phyloP scores from a whole-genome alignment of 2,329 filamentous ascomycete species.

The Penicillium concentricum region DNA sequence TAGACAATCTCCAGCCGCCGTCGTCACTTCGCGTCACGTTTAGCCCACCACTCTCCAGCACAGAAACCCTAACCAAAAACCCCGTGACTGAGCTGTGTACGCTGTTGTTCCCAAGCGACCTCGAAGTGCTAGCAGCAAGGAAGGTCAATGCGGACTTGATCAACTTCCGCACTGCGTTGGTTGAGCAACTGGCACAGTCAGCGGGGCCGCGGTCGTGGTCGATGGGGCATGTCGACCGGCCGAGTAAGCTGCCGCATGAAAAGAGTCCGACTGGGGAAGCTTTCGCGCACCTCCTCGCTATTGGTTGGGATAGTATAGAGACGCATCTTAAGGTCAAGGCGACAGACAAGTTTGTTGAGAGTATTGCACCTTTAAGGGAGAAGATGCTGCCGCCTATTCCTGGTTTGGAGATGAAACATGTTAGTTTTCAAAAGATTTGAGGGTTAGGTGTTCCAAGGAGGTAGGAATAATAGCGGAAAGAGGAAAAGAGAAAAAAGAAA shows the following conservation, averaged over 20 bases:
- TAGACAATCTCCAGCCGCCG: conserved; percentile 18
- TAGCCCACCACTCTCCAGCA: conserved; percentile 26
- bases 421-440: conserved; percentile 39
- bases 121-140: conserved; percentile 28
- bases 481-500: neutral
- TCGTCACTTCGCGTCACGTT: conserved; percentile 33
- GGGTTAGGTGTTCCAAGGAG: neutral
- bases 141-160: conserved; percentile 34
- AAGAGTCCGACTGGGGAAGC: conserved; percentile 44
- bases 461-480: neutral
- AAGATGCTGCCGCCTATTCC: conserved; percentile 38
- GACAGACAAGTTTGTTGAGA: conserved; percentile 45
- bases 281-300: conserved; percentile 43
- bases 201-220: conserved; percentile 31
- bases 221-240: conserved; percentile 40
- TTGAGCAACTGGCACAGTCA: conserved; percentile 32
- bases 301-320: conserved; percentile 55
- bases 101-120: conserved; percentile 43
- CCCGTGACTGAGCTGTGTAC: conserved; percentile 53
- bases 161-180: conserved; percentile 39
- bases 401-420: conserved; percentile 48
- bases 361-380: conserved; percentile 44
- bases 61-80: conserved; percentile 32
- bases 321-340: conserved; percentile 49
- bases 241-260: conserved; percentile 30